Base-by-base conservation (phyloP, 169 alveolate species). In the Plasmodium fragile region DNA sequence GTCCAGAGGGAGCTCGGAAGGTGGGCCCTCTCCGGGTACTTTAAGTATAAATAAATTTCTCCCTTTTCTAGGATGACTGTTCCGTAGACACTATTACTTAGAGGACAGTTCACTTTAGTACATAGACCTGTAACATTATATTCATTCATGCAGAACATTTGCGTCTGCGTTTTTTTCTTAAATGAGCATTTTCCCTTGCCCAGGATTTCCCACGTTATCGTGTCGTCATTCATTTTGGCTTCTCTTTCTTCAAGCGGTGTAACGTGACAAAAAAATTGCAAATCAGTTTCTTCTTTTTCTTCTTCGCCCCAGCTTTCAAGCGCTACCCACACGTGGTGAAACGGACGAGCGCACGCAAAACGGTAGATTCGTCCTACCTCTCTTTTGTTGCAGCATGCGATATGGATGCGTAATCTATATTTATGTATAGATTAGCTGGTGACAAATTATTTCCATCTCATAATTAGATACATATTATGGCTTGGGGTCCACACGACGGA, bases 41-140 rank as follows among this genome's bases (percentile, higher is more conserved):
- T 99, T 96, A 98, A 96, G 96, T 98, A 98, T 75, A 99, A 97
- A 93, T 98, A 98, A 45, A 49, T 90, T 95, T 69, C 83, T 70
- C 98, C 98, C 75, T 96, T 95, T 65, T 97, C 98, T 92, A 99
- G 99, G 49, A 98, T 96, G 10, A 99, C 98, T 5, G 99, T 99
- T 30, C 99, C 99, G 95, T 99, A 99, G 92, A 98, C 95, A 83
- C 99, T 97, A 96, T 99, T 99, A 11, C 99, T 98, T 39, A 99
- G 96, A 8, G 99, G 99, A 92, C 99, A 99, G 1, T 99, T 97
- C 69, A 97, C 97, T 92, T 99, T 97, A 87, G 98, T 98, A 96
- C 99, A 99, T 69, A 99, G 95, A 18, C 99, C 99, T 11, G 99
- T 99, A 49, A 99, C 99, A 95, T 99, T 99, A 96, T 98, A 98